These are phyloP conservation scores for Musa balbisiana DNA, from an alignment of 202 grass and related monocot genomes.

Conservation along the genomic window DNA sequence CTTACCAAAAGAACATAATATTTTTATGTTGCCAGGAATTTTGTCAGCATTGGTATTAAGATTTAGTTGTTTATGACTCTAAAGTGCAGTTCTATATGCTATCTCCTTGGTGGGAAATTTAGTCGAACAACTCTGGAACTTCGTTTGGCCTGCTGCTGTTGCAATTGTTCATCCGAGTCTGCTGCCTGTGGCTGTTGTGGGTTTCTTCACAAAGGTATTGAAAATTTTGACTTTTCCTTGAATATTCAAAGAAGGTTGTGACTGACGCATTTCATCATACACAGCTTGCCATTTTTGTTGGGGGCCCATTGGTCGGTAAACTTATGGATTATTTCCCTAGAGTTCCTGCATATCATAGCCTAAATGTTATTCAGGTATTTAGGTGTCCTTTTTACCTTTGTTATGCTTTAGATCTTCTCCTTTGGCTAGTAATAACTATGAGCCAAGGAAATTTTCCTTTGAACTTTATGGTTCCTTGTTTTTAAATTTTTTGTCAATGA, in stretches of 20 bases:
- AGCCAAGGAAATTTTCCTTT: background rate
- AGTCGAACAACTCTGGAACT: slow-evolving; percentile 94
- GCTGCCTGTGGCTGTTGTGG: slow-evolving; percentile 83
- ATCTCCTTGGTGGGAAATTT: slow-evolving; percentile 88
- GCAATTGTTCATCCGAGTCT: slow-evolving; percentile 80
- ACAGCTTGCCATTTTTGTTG: slow-evolving; percentile 80
- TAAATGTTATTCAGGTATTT: slow-evolving; percentile 81
- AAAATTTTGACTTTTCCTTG: background rate
- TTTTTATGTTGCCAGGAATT: background rate
- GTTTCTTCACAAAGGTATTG: slow-evolving; percentile 90
- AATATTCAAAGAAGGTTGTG: slow-evolving; percentile 1
- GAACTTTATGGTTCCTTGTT: slow-evolving; percentile 1
- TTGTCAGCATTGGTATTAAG: background rate
- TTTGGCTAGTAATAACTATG: background rate
- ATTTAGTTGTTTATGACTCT: slow-evolving; percentile 6
- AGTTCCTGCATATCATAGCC: slow-evolving; percentile 68
- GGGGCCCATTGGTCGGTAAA: slow-evolving; percentile 77
- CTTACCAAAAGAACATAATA: too few species aligned
- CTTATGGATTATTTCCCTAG: slow-evolving; percentile 92
- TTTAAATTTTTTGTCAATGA: slow-evolving; percentile 19
- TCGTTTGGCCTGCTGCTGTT: slow-evolving; percentile 80
- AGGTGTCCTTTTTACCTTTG: slow-evolving; percentile 18
- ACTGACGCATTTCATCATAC: slow-evolving; percentile 21
- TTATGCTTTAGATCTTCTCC: background rate
- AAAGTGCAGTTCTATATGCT: slow-evolving; percentile 64